phyloP scores from a whole-genome alignment of 495 filamentous ascomycete species.

The Pyrenula massariospora region DNA sequence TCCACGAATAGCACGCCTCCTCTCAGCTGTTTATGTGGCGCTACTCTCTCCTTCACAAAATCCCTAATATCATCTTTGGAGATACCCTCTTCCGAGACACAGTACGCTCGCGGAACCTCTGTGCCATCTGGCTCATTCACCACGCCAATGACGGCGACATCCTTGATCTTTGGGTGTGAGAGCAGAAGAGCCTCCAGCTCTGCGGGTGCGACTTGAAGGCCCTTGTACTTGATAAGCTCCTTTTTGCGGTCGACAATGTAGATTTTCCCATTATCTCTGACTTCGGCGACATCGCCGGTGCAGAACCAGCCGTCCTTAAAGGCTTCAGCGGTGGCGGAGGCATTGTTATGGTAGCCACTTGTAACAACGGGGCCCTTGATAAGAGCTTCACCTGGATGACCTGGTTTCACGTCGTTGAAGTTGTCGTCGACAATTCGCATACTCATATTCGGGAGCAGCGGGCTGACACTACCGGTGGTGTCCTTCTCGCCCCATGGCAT shows the following conservation, averaged over 20 bases:
- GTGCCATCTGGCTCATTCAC: constrained; percentile 45
- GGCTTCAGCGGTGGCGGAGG: constrained; percentile 17
- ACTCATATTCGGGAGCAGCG: constrained; percentile 39
- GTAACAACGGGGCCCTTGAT: constrained; percentile 37
- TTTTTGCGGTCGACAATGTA: constrained; percentile 67
- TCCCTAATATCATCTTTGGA: constrained; percentile 43
- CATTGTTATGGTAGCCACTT: constrained; percentile 25
- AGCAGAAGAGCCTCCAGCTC: constrained; percentile 67
- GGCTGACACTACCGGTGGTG: constrained; percentile 43
- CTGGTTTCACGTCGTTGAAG: constrained; percentile 46
- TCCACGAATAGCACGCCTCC: constrained; percentile 74
- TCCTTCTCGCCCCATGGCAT: constrained; percentile 39
- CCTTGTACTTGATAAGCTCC: constrained; percentile 75
- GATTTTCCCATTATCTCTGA: constrained; percentile 37
- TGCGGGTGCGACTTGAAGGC: constrained; percentile 73
- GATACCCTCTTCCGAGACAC: constrained; percentile 41
- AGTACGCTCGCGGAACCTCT: constrained; percentile 71
- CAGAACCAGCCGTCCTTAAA: constrained; percentile 30
- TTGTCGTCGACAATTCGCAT: constrained; percentile 42
- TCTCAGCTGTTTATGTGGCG: constrained; percentile 59
- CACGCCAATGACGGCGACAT: constrained; percentile 71
- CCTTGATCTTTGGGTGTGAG: constrained; percentile 55
- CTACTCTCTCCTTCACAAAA: constrained; percentile 42
- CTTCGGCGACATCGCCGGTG: constrained; percentile 28
- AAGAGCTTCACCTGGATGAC: constrained; percentile 43